A percentile compares a stretch with the other conserved stretches of the same genome.
phyloP scores from a whole-genome alignment of 768 basidiomycete genomes.

The Termitomyces eurrhizus region DNA sequence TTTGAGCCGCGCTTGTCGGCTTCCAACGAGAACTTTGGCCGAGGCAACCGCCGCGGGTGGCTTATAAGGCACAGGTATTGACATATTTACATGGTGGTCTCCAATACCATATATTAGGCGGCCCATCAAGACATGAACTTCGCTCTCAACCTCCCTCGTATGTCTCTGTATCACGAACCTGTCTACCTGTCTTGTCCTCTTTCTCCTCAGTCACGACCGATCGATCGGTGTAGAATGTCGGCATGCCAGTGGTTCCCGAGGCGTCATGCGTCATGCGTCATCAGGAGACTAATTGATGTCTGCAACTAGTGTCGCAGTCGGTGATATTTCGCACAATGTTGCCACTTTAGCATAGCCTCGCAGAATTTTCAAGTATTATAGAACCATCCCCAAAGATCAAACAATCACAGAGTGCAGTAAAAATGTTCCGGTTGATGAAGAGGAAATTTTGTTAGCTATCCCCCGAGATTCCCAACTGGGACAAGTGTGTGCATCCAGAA shows the following conservation, averaged over 20 bases:
- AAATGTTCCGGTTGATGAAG: background rate
- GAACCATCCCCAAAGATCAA: background rate
- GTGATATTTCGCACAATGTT: background rate
- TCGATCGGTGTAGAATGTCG: background rate
- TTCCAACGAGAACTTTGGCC: background rate
- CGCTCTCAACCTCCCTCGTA: background rate
- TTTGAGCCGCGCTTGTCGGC: constrained; percentile 29
- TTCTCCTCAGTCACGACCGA: background rate
- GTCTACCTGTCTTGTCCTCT: background rate
- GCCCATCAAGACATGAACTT: background rate
- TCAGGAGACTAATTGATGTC: constrained; percentile 2
- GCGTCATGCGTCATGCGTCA: constrained; percentile 1
- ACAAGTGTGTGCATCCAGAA: background rate
- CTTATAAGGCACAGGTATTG: background rate
- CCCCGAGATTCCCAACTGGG: background rate
- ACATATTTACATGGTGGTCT: too few relatives aligned
- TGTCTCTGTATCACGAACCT: background rate
- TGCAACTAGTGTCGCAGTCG: background rate
- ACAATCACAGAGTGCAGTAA: background rate
- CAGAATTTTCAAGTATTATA: background rate
- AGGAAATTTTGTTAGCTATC: background rate
- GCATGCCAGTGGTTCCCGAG: background rate
- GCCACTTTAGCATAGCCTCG: background rate
- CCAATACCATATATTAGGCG: too few relatives aligned
- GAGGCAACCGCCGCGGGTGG: constrained; percentile 2